Conservation (phyloP, 2,329 filamentous ascomycete species). For the Colletotrichum musae region DNA sequence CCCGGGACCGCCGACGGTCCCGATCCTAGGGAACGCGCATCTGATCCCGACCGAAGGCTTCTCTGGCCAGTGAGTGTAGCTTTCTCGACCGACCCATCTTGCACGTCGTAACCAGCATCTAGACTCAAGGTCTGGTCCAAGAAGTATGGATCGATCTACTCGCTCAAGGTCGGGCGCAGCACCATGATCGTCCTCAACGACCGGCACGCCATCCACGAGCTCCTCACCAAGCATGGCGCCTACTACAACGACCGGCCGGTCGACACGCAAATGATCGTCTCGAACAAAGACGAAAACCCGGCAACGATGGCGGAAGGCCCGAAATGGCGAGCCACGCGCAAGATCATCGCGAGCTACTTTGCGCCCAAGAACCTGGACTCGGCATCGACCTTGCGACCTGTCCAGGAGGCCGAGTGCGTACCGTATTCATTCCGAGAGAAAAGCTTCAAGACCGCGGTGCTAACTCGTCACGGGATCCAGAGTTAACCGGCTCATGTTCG, state of each 20-base stretch:
- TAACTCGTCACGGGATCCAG: slow-evolving; percentile 8
- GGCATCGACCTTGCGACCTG: slow-evolving; percentile 50
- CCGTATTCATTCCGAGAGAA: background rate
- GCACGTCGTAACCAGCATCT: background rate
- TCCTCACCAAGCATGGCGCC: slow-evolving; percentile 60
- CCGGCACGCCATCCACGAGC: slow-evolving; percentile 55
- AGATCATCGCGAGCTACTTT: slow-evolving; percentile 60
- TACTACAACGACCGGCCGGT: slow-evolving; percentile 59
- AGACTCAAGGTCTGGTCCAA: slow-evolving; percentile 61
- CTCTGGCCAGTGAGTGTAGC: slow-evolving; percentile 25
- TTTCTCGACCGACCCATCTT: too few species aligned
- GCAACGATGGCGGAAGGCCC: slow-evolving; percentile 60
- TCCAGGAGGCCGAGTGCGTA: slow-evolving; percentile 62
- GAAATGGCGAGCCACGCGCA: slow-evolving; percentile 62
- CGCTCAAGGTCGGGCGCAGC: slow-evolving; percentile 57
- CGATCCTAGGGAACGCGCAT: slow-evolving; percentile 58
- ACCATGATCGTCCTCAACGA: slow-evolving; percentile 59
- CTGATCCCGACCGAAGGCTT: slow-evolving; percentile 37
- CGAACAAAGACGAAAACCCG: slow-evolving; percentile 2
- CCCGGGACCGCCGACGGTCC: slow-evolving; percentile 56
- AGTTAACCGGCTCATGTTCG: slow-evolving; percentile 16
- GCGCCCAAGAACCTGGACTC: slow-evolving; percentile 62
- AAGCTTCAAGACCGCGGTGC: background rate
- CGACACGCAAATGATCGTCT: slow-evolving; percentile 8
- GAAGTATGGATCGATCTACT: slow-evolving; percentile 60